phyloP scores from a whole-genome alignment of 148 eudicot genomes.

The Chenopodium formosanum region DNA sequence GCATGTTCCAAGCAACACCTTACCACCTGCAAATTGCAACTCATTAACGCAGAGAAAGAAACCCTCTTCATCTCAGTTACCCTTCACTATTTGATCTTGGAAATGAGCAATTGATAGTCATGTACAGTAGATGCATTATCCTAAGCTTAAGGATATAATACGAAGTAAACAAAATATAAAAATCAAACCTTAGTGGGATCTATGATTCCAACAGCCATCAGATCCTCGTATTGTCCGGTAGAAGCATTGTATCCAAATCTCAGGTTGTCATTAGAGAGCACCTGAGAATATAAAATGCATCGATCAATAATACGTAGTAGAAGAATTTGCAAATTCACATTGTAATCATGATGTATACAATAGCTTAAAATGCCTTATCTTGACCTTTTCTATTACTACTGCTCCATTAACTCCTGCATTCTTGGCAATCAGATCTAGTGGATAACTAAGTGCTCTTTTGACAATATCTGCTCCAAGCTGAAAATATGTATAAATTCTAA shows the following conservation, averaged over 20 bases:
- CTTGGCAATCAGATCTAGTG: constrained; percentile 62
- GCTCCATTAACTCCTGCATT: constrained; percentile 67
- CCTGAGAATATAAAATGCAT: constrained; percentile 30
- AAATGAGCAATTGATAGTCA: background rate
- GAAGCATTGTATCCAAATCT: constrained; percentile 65
- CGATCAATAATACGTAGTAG: background rate
- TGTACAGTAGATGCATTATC: background rate
- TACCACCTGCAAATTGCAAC: constrained; percentile 43
- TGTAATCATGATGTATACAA: background rate
- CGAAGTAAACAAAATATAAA: no score
- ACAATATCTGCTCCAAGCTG: constrained; percentile 67
- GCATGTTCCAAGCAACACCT: constrained; percentile 79
- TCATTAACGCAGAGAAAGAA: background rate
- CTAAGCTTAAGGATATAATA: background rate
- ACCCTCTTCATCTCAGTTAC: background rate
- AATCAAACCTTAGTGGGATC: constrained; percentile 58
- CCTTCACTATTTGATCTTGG: background rate
- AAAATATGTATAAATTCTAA: background rate
- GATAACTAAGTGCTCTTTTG: constrained; percentile 53
- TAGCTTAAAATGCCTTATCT: background rate
- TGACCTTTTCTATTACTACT: constrained; percentile 59
- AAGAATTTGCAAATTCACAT: background rate
- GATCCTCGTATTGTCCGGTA: constrained; percentile 64
- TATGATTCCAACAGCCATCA: constrained; percentile 70
- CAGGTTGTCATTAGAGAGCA: constrained; percentile 40